Evolutionary conservation across 768 basidiomycete species (phyloP).

Genomic region (Podaxis rugospora): DNA sequence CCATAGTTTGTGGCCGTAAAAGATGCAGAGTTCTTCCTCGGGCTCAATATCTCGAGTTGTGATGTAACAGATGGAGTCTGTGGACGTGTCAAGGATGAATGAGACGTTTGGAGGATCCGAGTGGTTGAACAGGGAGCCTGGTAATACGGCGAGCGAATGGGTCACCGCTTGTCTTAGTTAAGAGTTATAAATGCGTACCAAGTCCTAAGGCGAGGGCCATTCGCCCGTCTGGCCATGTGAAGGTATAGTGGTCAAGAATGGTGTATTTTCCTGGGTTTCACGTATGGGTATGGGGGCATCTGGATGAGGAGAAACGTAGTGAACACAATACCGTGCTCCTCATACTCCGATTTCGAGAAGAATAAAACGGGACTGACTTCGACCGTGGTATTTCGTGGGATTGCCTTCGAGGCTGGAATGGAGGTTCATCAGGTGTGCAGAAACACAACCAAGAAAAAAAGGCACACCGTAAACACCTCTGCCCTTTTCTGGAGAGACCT

Average conservation of each 20-base stretch:
- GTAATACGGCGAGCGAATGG: background rate
- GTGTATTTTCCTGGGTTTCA: constrained; percentile 41
- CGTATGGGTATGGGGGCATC: background rate
- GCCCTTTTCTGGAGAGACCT: constrained; percentile 42
- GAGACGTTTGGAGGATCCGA: constrained; percentile 66
- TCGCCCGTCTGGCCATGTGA: constrained; percentile 66
- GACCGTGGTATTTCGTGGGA: constrained; percentile 61
- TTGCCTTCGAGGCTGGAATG: constrained; percentile 17
- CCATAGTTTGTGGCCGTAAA: constrained; percentile 68
- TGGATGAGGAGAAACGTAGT: background rate
- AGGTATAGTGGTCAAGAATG: constrained; percentile 70
- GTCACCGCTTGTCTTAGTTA: background rate
- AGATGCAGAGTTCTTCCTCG: constrained; percentile 78
- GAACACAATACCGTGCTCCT: constrained; percentile 42
- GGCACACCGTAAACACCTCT: constrained; percentile 61
- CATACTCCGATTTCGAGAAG: constrained; percentile 67
- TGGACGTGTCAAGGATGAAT: constrained; percentile 47
- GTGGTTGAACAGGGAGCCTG: constrained; percentile 85
- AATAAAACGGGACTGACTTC: constrained; percentile 87
- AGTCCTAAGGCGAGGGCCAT: constrained; percentile 80
- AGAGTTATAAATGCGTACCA: constrained; percentile 37
- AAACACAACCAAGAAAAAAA: background rate
- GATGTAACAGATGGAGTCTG: constrained; percentile 59
- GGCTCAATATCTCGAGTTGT: constrained; percentile 47
- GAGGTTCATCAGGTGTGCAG: background rate